phyloP scores from a whole-genome alignment of 257 asterid genomes.

The Plantago elongata region DNA sequence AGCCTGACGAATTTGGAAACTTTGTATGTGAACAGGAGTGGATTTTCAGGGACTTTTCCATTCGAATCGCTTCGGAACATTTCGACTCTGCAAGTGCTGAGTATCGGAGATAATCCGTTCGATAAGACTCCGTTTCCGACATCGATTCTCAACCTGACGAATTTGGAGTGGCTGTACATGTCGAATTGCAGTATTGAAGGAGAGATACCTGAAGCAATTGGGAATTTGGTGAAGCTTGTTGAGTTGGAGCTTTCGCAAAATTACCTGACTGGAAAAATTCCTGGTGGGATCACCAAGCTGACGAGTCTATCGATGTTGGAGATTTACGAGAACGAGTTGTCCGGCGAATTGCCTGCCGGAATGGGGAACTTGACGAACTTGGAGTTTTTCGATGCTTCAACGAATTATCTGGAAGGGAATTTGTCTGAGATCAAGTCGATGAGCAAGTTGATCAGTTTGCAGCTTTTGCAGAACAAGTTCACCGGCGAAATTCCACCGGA shows the following conservation, averaged over 20 bases:
- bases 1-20: slow-evolving; percentile 29
- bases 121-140: slow-evolving; percentile 46
- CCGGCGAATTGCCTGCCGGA: slow-evolving; percentile 70
- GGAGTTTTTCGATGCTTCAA: slow-evolving; percentile 66
- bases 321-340: slow-evolving; percentile 44
- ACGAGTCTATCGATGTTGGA: slow-evolving; percentile 64
- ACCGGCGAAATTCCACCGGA: slow-evolving; percentile 71
- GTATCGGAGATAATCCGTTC: slow-evolving; percentile 70
- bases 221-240: slow-evolving; percentile 48
- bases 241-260: slow-evolving; percentile 57
- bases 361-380: slow-evolving; percentile 58
- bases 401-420: slow-evolving; percentile 52
- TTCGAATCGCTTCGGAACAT: slow-evolving; percentile 52
- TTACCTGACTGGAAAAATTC: slow-evolving; percentile 54
- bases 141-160: slow-evolving; percentile 32
- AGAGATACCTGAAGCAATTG: slow-evolving; percentile 61
- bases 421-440: slow-evolving; percentile 50
- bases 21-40: slow-evolving; percentile 57
- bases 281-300: slow-evolving; percentile 57
- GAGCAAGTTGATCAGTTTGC: slow-evolving; percentile 52
- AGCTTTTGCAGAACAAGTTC: slow-evolving; percentile 55
- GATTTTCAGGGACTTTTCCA: slow-evolving; percentile 65
- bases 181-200: slow-evolving; percentile 68
- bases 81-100: slow-evolving; percentile 43
- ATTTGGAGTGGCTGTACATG: slow-evolving; percentile 54